phyloP scores from a whole-genome alignment of 208 protist species.

The Vickermania ingenoplastis region DNA sequence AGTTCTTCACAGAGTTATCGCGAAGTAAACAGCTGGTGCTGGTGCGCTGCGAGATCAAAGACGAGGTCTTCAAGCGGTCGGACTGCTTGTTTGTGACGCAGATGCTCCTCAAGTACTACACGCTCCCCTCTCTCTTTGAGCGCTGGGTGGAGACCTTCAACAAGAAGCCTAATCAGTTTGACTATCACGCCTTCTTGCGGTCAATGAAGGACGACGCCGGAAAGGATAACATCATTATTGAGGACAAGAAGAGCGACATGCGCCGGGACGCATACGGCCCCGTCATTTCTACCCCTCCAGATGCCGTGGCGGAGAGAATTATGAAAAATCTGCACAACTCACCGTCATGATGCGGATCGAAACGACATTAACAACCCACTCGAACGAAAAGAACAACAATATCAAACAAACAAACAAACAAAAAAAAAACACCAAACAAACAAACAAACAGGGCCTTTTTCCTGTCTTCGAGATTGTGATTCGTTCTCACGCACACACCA shows the following conservation, averaged over 20 bases:
- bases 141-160: constrained; percentile 88
- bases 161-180: constrained; percentile 71
- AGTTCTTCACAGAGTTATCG: constrained; percentile 89
- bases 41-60: constrained; percentile 88
- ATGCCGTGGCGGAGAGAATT: constrained; percentile 61
- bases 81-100: constrained; percentile 87
- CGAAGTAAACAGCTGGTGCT: constrained; percentile 78
- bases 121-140: constrained; percentile 69
- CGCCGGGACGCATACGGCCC: constrained; percentile 70
- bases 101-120: constrained; percentile 90
- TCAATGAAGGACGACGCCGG: constrained; percentile 88
- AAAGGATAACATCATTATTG: constrained; percentile 74
- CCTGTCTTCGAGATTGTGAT: too few relatives aligned
- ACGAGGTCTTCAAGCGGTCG: constrained; percentile 78
- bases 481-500: too few relatives aligned
- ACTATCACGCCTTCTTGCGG: constrained; percentile 82
- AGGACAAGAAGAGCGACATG: constrained; percentile 73
- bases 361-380: too few relatives aligned
- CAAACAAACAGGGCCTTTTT: too few relatives aligned
- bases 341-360: constrained; percentile 2
- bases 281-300: constrained; percentile 76
- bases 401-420: too few relatives aligned
- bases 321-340: constrained; percentile 41
- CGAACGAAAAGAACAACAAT: too few relatives aligned
- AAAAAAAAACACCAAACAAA: too few relatives aligned